Conservation (phyloP, 192 early-diverging fungal genomes). For the Podila horticola region DNA sequence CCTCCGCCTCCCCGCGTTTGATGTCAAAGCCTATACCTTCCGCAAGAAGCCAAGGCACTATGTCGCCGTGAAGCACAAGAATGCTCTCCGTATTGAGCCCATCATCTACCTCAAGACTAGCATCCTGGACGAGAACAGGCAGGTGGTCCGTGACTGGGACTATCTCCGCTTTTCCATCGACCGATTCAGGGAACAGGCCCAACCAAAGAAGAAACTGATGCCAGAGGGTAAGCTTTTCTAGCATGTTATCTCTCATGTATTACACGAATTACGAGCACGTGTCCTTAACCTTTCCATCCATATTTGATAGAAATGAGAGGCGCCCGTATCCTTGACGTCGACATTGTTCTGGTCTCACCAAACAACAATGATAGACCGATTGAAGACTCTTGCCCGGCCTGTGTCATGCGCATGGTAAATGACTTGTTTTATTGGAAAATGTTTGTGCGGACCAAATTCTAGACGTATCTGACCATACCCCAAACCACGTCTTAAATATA, state of each 20-base stretch:
- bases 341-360: slow-evolving; percentile 44
- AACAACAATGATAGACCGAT: slow-evolving; percentile 44
- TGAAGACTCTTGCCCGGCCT: slow-evolving; percentile 48
- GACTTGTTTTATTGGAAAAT: background rate
- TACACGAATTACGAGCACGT: too few relatives aligned
- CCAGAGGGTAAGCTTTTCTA: slow-evolving; percentile 27
- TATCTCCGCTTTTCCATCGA: slow-evolving; percentile 36
- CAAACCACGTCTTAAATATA: background rate
- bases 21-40: slow-evolving; percentile 51
- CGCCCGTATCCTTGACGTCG: slow-evolving; percentile 43
- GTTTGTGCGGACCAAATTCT: background rate
- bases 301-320: slow-evolving; percentile 33
- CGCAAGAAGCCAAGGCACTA: slow-evolving; percentile 49
- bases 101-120: slow-evolving; percentile 49
- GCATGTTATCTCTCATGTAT: background rate
- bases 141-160: slow-evolving; percentile 48
- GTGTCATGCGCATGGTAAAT: slow-evolving; percentile 50
- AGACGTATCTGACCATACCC: background rate
- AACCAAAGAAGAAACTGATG: slow-evolving; percentile 48
- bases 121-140: slow-evolving; percentile 35
- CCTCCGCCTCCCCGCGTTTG: slow-evolving; percentile 25
- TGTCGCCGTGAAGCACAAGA: slow-evolving; percentile 50
- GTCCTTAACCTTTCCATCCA: background rate
- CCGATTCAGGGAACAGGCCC: slow-evolving; percentile 41
- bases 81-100: slow-evolving; percentile 44